phyloP scores from a whole-genome alignment of 768 basidiomycete genomes.

The Panaeolus cyanescens region DNA sequence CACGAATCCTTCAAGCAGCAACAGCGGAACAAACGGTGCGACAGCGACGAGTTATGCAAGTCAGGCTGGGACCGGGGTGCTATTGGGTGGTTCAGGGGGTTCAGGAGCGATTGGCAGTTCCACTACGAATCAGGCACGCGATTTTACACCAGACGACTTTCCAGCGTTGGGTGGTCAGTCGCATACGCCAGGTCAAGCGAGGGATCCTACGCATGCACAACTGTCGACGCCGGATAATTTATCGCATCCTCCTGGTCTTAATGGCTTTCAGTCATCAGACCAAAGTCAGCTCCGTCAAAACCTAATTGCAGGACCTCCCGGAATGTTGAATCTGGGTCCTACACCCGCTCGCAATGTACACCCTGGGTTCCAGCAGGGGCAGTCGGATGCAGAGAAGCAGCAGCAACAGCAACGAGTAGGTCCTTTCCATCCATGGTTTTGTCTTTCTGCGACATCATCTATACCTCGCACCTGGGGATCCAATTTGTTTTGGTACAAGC shows the following conservation, averaged over 20 bases:
- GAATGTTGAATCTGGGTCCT: conserved; percentile 60
- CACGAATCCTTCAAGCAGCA: conserved; percentile 39
- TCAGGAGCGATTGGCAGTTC: conserved; percentile 39
- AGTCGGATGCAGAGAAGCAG: conserved; percentile 68
- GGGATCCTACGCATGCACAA: conserved; percentile 34
- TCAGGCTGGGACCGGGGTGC: conserved; percentile 72
- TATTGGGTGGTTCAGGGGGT: conserved; percentile 41
- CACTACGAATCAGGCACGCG: conserved; percentile 48
- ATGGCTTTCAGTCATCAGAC: conserved; percentile 58
- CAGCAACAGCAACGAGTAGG: conserved; percentile 59
- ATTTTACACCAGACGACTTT: conserved; percentile 89
- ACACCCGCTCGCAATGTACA: conserved; percentile 47
- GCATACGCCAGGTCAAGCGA: conserved; percentile 35
- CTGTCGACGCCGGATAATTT: conserved; percentile 39
- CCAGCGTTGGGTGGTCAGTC: conserved; percentile 78
- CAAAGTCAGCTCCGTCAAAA: conserved; percentile 61
- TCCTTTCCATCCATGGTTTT: conserved; percentile 21
- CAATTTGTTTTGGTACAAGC: conserved; percentile 10
- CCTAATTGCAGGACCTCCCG: conserved; percentile 54
- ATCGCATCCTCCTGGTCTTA: conserved; percentile 76
- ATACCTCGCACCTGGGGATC: conserved; percentile 3
- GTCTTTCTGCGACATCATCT: conserved; percentile 4
- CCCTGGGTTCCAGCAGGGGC: conserved; percentile 57
- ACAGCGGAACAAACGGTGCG: conserved; percentile 33
- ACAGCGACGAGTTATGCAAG: conserved; percentile 76